A percentile compares a stretch with the other conserved stretches of the same genome.
Conservation (phyloP, 306 rosid genomes). For the Lagenaria siceraria region DNA sequence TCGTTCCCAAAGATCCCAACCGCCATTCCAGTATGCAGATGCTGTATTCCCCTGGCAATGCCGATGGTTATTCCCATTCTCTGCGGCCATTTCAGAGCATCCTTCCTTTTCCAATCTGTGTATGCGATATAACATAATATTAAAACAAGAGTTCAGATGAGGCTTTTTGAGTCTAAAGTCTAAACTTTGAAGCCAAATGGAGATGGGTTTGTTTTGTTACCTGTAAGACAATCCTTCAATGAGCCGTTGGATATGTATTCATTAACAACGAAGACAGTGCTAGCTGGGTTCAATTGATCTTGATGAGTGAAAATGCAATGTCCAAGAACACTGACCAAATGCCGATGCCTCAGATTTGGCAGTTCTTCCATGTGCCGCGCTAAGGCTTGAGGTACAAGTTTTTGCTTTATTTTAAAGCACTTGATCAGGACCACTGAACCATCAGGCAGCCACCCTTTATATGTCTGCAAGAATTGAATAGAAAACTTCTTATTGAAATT, state of each 20-base stretch:
- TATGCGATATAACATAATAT: background rate
- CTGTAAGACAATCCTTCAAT: conserved; percentile 45
- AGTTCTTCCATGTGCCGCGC: conserved; percentile 39
- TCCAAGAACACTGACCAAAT: conserved; percentile 81
- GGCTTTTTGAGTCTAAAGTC: background rate
- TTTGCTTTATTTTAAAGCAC: conserved; percentile 41
- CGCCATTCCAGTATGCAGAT: conserved; percentile 50
- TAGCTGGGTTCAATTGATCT: conserved; percentile 41
- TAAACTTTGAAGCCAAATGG: background rate
- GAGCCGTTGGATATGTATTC: conserved; percentile 53
- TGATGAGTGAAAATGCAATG: conserved; percentile 39
- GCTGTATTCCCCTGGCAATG: conserved; percentile 62
- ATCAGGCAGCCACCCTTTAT: conserved; percentile 56
- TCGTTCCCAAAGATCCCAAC: conserved; percentile 63
- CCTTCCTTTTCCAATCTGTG: conserved; percentile 65
- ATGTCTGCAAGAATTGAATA: conserved; percentile 30
- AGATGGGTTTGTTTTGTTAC: conserved; percentile 20
- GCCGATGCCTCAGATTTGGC: conserved; percentile 56
- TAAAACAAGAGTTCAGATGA: background rate
- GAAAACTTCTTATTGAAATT: background rate
- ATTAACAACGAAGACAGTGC: conserved; percentile 40
- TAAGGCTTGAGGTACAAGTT: conserved; percentile 22
- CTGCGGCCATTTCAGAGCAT: conserved; percentile 76
- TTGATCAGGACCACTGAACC: conserved; percentile 51
- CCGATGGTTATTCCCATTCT: conserved; percentile 69